These are phyloP conservation scores for Lactarius akahatsu DNA, from an alignment of 768 basidiomycete genomes.

Conservation along the genomic window DNA sequence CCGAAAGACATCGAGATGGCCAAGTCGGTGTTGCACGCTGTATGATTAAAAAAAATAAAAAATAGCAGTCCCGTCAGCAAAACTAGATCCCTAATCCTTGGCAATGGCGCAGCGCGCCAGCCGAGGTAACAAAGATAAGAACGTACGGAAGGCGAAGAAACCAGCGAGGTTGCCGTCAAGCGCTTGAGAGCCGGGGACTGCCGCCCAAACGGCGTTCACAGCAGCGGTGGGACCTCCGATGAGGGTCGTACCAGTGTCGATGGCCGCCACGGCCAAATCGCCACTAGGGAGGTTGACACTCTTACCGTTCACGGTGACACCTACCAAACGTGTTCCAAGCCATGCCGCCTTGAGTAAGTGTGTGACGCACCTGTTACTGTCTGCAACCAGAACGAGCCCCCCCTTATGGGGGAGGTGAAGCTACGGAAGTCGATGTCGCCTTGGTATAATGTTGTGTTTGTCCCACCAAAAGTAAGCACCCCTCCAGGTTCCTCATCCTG, in stretches of 20 bases:
- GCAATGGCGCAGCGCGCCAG: background rate
- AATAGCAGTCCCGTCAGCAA: background rate
- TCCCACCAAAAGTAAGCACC: constrained; percentile 70
- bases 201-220: constrained; percentile 59
- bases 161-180: constrained; percentile 53
- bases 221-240: constrained; percentile 77
- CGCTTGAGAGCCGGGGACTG: constrained; percentile 56
- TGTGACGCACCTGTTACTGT: constrained; percentile 47
- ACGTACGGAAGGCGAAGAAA: constrained; percentile 80
- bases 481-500: constrained; percentile 55
- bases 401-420: constrained; percentile 41
- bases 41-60: background rate
- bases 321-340: constrained; percentile 38
- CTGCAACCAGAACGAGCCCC: constrained; percentile 61
- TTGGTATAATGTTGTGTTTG: constrained; percentile 54
- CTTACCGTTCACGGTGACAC: constrained; percentile 58
- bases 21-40: constrained; percentile 68
- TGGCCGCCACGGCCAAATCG: constrained; percentile 58
- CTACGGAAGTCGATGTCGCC: constrained; percentile 71
- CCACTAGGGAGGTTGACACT: constrained; percentile 46
- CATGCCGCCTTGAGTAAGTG: background rate
- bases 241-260: constrained; percentile 94
- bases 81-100: background rate
- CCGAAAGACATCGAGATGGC: constrained; percentile 71
- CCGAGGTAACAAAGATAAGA: constrained; percentile 2